Conservation (phyloP, 768 basidiomycete genomes). For the Tylopilus felleus region DNA sequence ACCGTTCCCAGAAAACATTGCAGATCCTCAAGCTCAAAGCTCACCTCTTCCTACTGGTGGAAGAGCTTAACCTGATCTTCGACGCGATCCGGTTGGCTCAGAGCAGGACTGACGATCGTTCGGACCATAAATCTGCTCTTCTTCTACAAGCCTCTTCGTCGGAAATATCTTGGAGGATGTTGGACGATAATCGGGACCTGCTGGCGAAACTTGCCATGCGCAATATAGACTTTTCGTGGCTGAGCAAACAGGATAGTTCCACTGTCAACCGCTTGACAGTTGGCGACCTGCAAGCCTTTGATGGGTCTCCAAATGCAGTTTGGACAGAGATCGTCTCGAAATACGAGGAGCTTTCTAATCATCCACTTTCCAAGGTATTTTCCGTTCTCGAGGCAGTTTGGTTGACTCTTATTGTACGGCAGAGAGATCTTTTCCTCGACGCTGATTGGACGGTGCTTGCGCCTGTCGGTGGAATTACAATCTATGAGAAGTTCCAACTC, state of each 20-base stretch:
- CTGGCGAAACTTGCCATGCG: slow-evolving; percentile 85
- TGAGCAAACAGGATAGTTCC: slow-evolving; percentile 84
- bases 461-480: slow-evolving; percentile 90
- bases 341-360: slow-evolving; percentile 63
- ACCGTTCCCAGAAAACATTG: slow-evolving; percentile 41
- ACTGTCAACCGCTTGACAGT: slow-evolving; percentile 74
- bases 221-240: slow-evolving; percentile 75
- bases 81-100: slow-evolving; percentile 84
- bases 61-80: slow-evolving; percentile 81
- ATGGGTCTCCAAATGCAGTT: slow-evolving; percentile 74
- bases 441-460: slow-evolving; percentile 82
- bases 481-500: slow-evolving; percentile 79
- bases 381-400: neutral
- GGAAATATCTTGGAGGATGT: slow-evolving; percentile 91
- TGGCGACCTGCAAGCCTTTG: slow-evolving; percentile 78
- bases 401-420: slow-evolving; percentile 7
- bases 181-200: slow-evolving; percentile 66
- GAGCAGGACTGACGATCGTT: slow-evolving; percentile 61
- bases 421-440: slow-evolving; percentile 71
- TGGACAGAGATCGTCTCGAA: slow-evolving; percentile 90
- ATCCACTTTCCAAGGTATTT: slow-evolving; percentile 67
- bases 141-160: slow-evolving; percentile 77
- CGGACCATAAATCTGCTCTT: slow-evolving; percentile 76
- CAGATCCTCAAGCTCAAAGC: slow-evolving; percentile 67
- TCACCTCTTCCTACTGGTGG: slow-evolving; percentile 67